phyloP scores from a whole-genome alignment of 2,329 filamentous ascomycete genomes.

The Alternaria burnsii region DNA sequence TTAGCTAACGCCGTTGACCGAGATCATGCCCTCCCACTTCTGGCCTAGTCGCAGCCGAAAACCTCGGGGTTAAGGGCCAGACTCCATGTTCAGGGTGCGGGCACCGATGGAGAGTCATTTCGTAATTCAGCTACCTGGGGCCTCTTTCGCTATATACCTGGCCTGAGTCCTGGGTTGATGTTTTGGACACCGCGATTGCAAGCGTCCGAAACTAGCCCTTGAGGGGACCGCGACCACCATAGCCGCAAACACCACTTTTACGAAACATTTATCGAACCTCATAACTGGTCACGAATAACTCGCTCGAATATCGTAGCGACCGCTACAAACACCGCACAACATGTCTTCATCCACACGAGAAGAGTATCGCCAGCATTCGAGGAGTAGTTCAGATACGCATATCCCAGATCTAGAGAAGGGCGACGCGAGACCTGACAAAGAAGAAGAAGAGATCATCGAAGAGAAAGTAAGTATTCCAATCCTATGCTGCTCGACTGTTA shows the following conservation, averaged over 20 bases:
- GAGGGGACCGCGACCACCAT: not conserved
- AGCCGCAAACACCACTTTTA: not conserved
- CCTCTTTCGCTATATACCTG: conserved; percentile 1
- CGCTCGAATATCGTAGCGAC: not conserved
- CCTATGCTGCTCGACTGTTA: not conserved
- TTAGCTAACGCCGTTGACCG: conserved; percentile 24
- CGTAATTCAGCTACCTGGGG: conserved; percentile 1
- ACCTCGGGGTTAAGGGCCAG: conserved; percentile 19
- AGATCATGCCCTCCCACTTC: conserved; percentile 9
- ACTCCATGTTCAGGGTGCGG: not conserved
- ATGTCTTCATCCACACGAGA: conserved; percentile 28
- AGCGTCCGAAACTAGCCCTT: not conserved
- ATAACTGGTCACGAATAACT: not conserved
- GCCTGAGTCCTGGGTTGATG: not conserved
- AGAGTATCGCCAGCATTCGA: conserved; percentile 29
- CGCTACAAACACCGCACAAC: not conserved
- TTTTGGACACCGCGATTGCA: not conserved
- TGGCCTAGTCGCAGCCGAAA: conserved; percentile 1
- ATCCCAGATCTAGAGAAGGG: conserved; percentile 31
- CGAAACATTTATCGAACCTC: not conserved
- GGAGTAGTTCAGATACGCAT: conserved; percentile 33
- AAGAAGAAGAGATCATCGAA: conserved; percentile 6
- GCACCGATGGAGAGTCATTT: not conserved
- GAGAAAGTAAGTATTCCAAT: conserved; percentile 17
- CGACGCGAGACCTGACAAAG: conserved; percentile 15